Evolutionary conservation across 345 rosid genomes (phyloP), one percentile per base, ranked within the genome.

Genomic region (Mercurialis annua): DNA sequence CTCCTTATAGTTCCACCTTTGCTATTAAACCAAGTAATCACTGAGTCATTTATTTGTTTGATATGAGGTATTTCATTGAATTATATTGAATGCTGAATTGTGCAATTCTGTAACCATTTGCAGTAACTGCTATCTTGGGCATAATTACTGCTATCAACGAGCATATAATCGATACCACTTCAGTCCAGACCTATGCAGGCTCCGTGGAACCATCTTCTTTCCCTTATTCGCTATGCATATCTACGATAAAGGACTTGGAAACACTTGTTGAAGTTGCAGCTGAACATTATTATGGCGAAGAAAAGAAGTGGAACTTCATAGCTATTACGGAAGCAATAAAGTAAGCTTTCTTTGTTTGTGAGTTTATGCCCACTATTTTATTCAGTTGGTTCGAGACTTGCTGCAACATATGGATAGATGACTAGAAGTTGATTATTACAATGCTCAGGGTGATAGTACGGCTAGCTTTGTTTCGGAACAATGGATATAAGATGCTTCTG

Each of bases 401-500:
- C 46, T 31, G 21, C 48, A 33, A 53, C 57, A 36, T 48, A 26
- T 54, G 16, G 14, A 38, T 56, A 53, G 56, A 31, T 59, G 36
- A 62, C 67, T 68, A 63, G 42, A 57, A 56, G 68, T 20, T 73
- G 21, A 56, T 5, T 44, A 66, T 54, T 67, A 17, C 48, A 74
- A 59, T 64, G 68, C 64, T 20, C 84, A 95, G 97, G 90, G 84
- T 89, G 52, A 48, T 83, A 3, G 73, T 83, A 58, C 83, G 97
- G 72, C 78, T 92, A 79, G 89, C 92, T 27, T 67, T 84, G 82
- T 87, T 92, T 69, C 81, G 76, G 51, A 77, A 82, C 66, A 79
- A 90, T 50, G 96, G 98, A 44, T 95, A 88, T 77, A 90, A 76
- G 85, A 92, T 95, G 97, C 89, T 92, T 82, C 84, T 92, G 62